Base-by-base conservation (phyloP, 2,329 filamentous ascomycete genomes). In the Sclerotinia trifoliorum region DNA sequence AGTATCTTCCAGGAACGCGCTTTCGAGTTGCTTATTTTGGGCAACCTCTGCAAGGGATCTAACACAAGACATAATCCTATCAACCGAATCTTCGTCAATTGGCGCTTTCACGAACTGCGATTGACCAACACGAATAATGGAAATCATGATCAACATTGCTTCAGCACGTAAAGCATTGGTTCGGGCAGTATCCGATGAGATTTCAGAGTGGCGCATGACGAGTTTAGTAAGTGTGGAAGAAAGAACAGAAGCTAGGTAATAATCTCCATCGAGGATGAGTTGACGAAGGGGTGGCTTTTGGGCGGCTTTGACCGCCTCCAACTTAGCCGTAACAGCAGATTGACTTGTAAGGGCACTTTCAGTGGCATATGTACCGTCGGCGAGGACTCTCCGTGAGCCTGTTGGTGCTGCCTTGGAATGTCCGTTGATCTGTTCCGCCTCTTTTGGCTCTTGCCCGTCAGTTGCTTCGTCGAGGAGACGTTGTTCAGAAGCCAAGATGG, bases 141-240 rank as follows among this genome's bases (percentile, higher is more conserved):
- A 98, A 75, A 99, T 97, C 94, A 98, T 97, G 78, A 99, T 98
- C 65, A 99, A 86, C 95, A 99, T 99, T 56, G 95, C 95, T 80
- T 99, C 95, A 4, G 95, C 95, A 62, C 93, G 90, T 35, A 99
- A 86, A 42, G 94, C 94, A 75, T 99, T 99, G 42, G 94, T 98
- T 51, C 95, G 90, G 55, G 92, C 91, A 55, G 85, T 81, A 75
- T 97, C 94, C 32, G 90, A 83, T 1, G 94, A 97, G 70, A 98
- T 94, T 78, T 98, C 94, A 2, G 93, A 91, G 79, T 98, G 93
- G 65, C 95, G 91, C 93, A 99, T 97, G 63, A 99, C 95, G 66
- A 99, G 86, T 82, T 99, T 99, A 21, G 95, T 97, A 68, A 99
- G 86, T 0, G 94, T 97, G 10, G 94, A 95, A 1, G 94, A 94